A percentile compares a stretch with the other conserved stretches of the same genome.
Evolutionary conservation across 345 rosid species (phyloP).

Genomic region (Eucalyptus tenuipes): DNA sequence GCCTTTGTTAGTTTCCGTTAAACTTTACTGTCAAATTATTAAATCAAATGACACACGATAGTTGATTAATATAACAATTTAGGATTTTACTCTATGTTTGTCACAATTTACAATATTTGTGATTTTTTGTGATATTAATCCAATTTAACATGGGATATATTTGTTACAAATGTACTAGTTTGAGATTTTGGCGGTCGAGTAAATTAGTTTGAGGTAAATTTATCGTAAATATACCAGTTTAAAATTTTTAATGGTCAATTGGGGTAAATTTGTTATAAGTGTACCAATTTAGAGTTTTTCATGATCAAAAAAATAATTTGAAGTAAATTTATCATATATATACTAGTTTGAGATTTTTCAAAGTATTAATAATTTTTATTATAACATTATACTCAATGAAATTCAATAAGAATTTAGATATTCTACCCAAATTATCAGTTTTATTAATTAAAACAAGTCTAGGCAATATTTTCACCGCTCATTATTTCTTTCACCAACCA

Average conservation of each 20-base stretch:
- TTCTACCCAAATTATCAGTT: neutral
- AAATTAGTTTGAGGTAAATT: fast-evolving
- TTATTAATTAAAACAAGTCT: neutral
- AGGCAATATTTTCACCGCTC: neutral
- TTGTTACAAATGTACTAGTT: too few species aligned
- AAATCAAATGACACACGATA: too few species aligned
- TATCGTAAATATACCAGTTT: fast-evolving
- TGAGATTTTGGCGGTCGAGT: too few species aligned
- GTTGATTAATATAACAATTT: fast-evolving
- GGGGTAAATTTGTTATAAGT: fast-evolving
- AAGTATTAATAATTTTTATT: fast-evolving
- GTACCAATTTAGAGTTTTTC: fast-evolving
- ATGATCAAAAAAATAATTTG: fast-evolving
- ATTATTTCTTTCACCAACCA: neutral
- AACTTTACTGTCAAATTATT: too few species aligned
- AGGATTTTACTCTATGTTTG: too few species aligned
- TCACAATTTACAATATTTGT: too few species aligned
- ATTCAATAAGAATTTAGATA: neutral
- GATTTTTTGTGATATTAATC: too few species aligned
- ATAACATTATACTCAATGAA: neutral
- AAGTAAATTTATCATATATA: fast-evolving
- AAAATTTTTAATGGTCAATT: fast-evolving
- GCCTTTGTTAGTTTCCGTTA: too few species aligned
- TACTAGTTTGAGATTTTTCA: too few species aligned
- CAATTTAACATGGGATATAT: too few species aligned